Evolutionary conservation across 345 rosid species (phyloP).

Genomic region (Linum usitatissimum): DNA sequence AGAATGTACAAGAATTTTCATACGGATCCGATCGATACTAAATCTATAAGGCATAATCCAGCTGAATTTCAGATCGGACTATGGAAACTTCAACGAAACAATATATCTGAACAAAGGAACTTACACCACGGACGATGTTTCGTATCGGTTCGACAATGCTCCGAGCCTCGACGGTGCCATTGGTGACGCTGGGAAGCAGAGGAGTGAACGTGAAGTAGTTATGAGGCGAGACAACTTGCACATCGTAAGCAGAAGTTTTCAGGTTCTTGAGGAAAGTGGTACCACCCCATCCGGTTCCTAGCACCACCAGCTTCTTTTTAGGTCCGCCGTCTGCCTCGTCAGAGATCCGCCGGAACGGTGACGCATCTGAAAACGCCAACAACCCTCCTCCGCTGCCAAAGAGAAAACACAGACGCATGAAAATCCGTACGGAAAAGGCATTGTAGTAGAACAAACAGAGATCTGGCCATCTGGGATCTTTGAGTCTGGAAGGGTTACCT

Average conservation of each 20-base stretch:
- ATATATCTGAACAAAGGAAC: not conserved
- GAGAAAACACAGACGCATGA: not conserved
- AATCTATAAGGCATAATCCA: no score
- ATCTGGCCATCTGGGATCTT: not conserved
- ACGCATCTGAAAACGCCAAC: conserved; percentile 16
- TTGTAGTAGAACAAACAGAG: not conserved
- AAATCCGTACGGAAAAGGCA: not conserved
- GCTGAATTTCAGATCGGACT: no score
- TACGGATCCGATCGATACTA: no score
- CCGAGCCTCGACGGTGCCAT: conserved; percentile 80
- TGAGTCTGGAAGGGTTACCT: conserved; percentile 21
- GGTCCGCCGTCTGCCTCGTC: conserved; percentile 7
- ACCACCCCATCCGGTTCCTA: conserved; percentile 83
- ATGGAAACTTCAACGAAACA: no score
- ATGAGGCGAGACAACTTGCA: conserved; percentile 63
- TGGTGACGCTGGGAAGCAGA: conserved; percentile 66
- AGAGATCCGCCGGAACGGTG: conserved; percentile 15
- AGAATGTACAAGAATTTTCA: no score
- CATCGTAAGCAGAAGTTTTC: conserved; percentile 46
- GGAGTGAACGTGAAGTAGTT: conserved; percentile 83
- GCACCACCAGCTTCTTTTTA: conserved; percentile 69
- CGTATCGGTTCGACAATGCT: conserved; percentile 79
- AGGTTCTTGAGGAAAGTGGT: conserved; percentile 54
- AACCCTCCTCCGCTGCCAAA: conserved; percentile 17
- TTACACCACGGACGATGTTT: conserved; percentile 48